phyloP scores from a whole-genome alignment of 495 filamentous ascomycete genomes.

The Bacidia gigantensis region DNA sequence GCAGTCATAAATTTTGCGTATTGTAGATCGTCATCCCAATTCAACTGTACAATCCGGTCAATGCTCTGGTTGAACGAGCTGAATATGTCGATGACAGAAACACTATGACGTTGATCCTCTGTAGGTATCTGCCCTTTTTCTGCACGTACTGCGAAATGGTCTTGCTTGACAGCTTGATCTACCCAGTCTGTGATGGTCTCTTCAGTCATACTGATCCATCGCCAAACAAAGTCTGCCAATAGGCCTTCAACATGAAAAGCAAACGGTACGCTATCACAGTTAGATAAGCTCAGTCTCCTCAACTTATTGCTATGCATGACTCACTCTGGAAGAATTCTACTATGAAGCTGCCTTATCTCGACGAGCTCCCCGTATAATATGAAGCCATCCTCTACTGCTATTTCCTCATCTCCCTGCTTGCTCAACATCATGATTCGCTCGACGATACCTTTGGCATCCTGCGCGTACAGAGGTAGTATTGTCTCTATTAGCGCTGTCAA shows the following conservation, averaged over 20 bases:
- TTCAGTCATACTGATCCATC: conserved; percentile 77
- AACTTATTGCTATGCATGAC: conserved; percentile 11
- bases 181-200: conserved; percentile 70
- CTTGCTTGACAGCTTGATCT: conserved; percentile 78
- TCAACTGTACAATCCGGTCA: conserved; percentile 69
- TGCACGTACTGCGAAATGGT: conserved; percentile 58
- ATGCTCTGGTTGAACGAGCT: conserved; percentile 81
- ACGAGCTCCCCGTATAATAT: conserved; percentile 81
- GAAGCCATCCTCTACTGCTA: conserved; percentile 82
- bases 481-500: conserved; percentile 66
- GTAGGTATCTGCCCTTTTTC: conserved; percentile 45
- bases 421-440: conserved; percentile 60
- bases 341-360: conserved; percentile 66
- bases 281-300: conserved; percentile 22
- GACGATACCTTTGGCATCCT: conserved; percentile 73
- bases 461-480: conserved; percentile 76
- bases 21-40: conserved; percentile 88
- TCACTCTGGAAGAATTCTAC: conserved; percentile 51
- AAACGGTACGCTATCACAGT: conserved; percentile 39
- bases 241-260: conserved; percentile 75
- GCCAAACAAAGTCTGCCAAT: conserved; percentile 85
- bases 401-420: conserved; percentile 53
- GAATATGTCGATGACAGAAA: conserved; percentile 88
- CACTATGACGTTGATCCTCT: conserved; percentile 81
- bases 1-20: conserved; percentile 96